Base-by-base conservation (phyloP, 176 grass and related monocot species). In the Poa annua region DNA sequence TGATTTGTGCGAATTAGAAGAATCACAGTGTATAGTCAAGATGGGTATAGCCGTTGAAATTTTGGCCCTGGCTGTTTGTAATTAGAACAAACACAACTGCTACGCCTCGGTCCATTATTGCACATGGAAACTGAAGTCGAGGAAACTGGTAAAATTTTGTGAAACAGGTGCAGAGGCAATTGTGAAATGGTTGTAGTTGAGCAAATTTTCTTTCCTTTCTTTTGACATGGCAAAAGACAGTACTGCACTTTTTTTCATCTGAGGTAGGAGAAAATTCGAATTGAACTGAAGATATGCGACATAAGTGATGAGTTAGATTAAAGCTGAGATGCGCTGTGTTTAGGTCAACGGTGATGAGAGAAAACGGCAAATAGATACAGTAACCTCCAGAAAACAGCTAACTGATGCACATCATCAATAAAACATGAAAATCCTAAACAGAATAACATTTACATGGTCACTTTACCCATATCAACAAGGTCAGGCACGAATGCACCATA, bases 31-130 rank as follows among this genome's bases (percentile, higher is more conserved):
- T 73, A 86, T 29, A 17, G 33, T 83, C 71, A 47, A 70, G 41
- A 88, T 75, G 74, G 16, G 41, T 47, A 44, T 77, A 47, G 74
- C 80, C n/a, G 26, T 65, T 21, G 24, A 49, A 71, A 17, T 15
- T 33, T 62, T 74, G 33, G 21, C 22, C 9, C 24, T 34, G 34
- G 44, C 24, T 56, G 11, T 36, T 38, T 52, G n/a, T 42, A 33
- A n/a, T 16, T 15, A 67, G 75, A 26, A 74, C 53, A 29, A 39
- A 15, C 54, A 3, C 20, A 11, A 44, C 3, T 65, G 17, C 6
- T 76, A 48, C 34, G 24, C 63, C 24, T 7, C 59, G 65, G 78
- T 74, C 32, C 52, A 51, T 44, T 8, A 10, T 32, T 60, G 9
- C 35, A 2, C 52, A 69, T 47, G 1, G 22, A 26, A 76, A 76